These are phyloP conservation scores for Hypericum perforatum DNA, from an alignment of 345 rosid species.

Conservation along the genomic window DNA sequence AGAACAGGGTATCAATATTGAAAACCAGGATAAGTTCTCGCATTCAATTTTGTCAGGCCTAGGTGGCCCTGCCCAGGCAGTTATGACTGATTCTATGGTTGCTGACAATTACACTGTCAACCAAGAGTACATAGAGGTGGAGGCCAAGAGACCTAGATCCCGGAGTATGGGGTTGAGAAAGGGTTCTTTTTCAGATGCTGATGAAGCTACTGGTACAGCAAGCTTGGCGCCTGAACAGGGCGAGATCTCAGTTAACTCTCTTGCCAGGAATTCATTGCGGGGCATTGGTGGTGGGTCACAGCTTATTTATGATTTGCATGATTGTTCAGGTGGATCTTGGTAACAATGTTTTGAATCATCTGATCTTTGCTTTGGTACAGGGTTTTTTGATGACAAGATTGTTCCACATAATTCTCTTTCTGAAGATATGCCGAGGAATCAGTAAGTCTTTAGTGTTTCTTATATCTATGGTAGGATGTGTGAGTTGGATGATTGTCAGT, in stretches of 20 bases:
- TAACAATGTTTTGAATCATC: too few species aligned
- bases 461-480: too few species aligned
- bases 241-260: constrained; percentile 20
- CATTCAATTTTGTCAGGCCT: constrained; percentile 19
- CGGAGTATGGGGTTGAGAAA: constrained; percentile 22
- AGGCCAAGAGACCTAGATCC: constrained; percentile 23
- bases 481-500: too few species aligned
- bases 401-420: constrained; percentile 21
- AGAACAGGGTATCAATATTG: constrained; percentile 22
- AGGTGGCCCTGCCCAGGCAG: constrained; percentile 20
- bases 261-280: constrained; percentile 32
- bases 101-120: constrained; percentile 17
- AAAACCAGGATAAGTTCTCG: constrained; percentile 22
- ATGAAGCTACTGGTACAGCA: constrained; percentile 28
- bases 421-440: constrained; percentile 26
- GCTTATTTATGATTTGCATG: neutral
- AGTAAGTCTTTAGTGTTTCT: constrained; percentile 23
- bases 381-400: constrained; percentile 29
- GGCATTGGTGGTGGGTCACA: constrained; percentile 22
- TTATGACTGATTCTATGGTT: constrained; percentile 23
- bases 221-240: constrained; percentile 19
- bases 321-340: too few species aligned
- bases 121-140: constrained; percentile 26
- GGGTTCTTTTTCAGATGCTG: constrained; percentile 28
- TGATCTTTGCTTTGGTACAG: constrained; percentile 18